phyloP scores from a whole-genome alignment of 352 stramenopile species.

The Globisporangium viniferum region DNA sequence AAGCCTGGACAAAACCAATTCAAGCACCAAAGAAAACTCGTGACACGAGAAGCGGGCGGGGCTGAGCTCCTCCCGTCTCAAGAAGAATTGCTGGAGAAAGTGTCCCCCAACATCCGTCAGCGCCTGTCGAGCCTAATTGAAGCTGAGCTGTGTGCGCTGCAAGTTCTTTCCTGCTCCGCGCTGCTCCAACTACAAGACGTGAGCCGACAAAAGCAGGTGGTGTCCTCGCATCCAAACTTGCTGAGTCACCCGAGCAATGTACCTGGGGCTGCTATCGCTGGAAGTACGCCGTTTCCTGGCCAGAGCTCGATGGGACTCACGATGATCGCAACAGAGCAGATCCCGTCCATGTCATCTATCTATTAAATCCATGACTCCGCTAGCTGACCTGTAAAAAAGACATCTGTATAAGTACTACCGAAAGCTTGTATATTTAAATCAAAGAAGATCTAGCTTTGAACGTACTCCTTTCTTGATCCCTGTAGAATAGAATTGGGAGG shows the following conservation, averaged over 20 bases:
- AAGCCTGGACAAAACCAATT: background rate
- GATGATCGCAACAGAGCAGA: slow-evolving; percentile 58
- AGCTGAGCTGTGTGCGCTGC: slow-evolving; percentile 71
- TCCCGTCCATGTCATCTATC: slow-evolving; percentile 49
- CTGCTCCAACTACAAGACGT: slow-evolving; percentile 53
- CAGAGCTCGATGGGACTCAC: slow-evolving; percentile 28
- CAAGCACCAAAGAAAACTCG: slow-evolving; percentile 13
- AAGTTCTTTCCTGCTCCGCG: slow-evolving; percentile 77
- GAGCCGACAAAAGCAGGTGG: slow-evolving; percentile 17
- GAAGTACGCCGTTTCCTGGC: slow-evolving; percentile 16
- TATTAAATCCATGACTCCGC: slow-evolving; percentile 29
- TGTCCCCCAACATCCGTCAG: slow-evolving; percentile 64
- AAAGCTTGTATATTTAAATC: background rate
- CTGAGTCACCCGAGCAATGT: slow-evolving; percentile 15
- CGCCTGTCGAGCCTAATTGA: slow-evolving; percentile 74
- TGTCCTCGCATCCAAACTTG: slow-evolving; percentile 27
- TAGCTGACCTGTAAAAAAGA: slow-evolving; percentile 13
- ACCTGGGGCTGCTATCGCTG: background rate
- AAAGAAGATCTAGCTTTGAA: background rate
- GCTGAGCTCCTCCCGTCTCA: slow-evolving; percentile 52
- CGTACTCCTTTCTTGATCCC: background rate
- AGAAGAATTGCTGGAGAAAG: slow-evolving; percentile 74
- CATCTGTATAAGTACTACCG: slow-evolving; percentile 14
- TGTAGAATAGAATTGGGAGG: background rate
- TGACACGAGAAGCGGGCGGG: slow-evolving; percentile 17